These are phyloP conservation scores for Xenoacremonium recifei DNA, from an alignment of 2,329 filamentous ascomycete species.

Conservation along the genomic window DNA sequence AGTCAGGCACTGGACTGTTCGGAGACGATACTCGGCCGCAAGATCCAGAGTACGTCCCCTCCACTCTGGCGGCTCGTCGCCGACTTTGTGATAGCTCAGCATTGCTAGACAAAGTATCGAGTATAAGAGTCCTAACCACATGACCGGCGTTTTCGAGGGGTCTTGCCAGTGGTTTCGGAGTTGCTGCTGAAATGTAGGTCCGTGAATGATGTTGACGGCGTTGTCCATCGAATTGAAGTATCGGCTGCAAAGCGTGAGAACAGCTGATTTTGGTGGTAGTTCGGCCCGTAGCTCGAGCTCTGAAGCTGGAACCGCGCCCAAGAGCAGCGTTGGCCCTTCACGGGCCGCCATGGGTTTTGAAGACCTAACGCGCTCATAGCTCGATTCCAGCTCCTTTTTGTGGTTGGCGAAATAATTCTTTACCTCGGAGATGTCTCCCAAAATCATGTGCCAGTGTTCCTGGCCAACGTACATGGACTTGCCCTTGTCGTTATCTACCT, in stretches of 20 bases:
- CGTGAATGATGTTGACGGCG: constrained; percentile 73
- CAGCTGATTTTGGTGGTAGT: constrained; percentile 76
- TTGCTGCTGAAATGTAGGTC: constrained; percentile 79
- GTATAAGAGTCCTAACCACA: constrained; percentile 78
- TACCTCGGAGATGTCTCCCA: constrained; percentile 85
- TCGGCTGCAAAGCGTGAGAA: constrained; percentile 81
- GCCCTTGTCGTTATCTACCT: constrained; percentile 73
- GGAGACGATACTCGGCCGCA: constrained; percentile 63
- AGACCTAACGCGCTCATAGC: constrained; percentile 72
- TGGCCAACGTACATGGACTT: constrained; percentile 81
- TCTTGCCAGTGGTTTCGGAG: constrained; percentile 66
- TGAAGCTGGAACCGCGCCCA: constrained; percentile 69
- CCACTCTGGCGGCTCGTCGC: constrained; percentile 78
- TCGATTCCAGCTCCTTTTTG: constrained; percentile 85
- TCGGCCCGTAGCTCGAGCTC: constrained; percentile 76
- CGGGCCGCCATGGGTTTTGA: constrained; percentile 59
- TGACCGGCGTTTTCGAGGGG: constrained; percentile 68
- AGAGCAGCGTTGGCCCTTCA: constrained; percentile 74
- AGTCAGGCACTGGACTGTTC: constrained; percentile 76
- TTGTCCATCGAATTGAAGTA: constrained; percentile 85
- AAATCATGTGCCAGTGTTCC: constrained; percentile 78
- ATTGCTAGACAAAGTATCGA: constrained; percentile 74
- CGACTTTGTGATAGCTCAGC: constrained; percentile 75
- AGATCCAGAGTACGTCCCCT: constrained; percentile 62
- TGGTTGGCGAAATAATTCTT: constrained; percentile 85